Percentiles rank a stretch among this genome's conserved stretches.
These are phyloP conservation scores for Magnaporthiopsis rhizophila DNA, from an alignment of 2,329 filamentous ascomycete species.

Conservation along the genomic window DNA sequence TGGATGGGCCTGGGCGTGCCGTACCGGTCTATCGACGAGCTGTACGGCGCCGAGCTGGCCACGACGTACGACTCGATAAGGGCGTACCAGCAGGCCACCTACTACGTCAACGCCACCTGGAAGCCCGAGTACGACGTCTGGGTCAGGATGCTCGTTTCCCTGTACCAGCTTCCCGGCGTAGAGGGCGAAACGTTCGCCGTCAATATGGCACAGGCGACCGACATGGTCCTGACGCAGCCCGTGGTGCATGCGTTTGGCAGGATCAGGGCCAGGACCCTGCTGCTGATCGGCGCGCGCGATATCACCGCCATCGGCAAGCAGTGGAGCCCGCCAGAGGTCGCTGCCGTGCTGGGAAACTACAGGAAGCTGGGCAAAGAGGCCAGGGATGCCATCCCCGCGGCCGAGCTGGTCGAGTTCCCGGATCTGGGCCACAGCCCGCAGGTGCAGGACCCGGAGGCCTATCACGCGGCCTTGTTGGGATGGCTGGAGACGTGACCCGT, in stretches of 20 bases:
- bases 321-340: constrained; percentile 37
- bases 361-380: constrained; percentile 38
- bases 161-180: constrained; percentile 34
- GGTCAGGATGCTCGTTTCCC: constrained; percentile 45
- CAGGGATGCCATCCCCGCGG: background rate
- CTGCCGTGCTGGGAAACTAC: constrained; percentile 39
- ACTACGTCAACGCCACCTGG: constrained; percentile 40
- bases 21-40: constrained; percentile 33
- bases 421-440: background rate
- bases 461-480: background rate
- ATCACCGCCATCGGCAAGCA: constrained; percentile 46
- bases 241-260: constrained; percentile 40
- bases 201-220: constrained; percentile 42
- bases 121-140: constrained; percentile 40
- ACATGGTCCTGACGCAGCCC: constrained; percentile 46
- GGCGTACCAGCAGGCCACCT: constrained; percentile 37
- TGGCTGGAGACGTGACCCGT: too few species aligned
- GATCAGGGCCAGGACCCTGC: constrained; percentile 35
- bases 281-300: constrained; percentile 44
- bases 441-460: background rate
- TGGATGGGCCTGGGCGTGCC: constrained; percentile 42
- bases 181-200: constrained; percentile 33
- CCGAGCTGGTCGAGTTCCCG: background rate
- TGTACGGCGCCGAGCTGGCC: constrained; percentile 27
- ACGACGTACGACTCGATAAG: constrained; percentile 36